Percentiles rank a stretch among this genome's conserved stretches.
These are phyloP conservation scores for Ceratocystiopsis sp. DNA, from an alignment of 2,329 filamentous ascomycete species.

Conservation along the genomic window DNA sequence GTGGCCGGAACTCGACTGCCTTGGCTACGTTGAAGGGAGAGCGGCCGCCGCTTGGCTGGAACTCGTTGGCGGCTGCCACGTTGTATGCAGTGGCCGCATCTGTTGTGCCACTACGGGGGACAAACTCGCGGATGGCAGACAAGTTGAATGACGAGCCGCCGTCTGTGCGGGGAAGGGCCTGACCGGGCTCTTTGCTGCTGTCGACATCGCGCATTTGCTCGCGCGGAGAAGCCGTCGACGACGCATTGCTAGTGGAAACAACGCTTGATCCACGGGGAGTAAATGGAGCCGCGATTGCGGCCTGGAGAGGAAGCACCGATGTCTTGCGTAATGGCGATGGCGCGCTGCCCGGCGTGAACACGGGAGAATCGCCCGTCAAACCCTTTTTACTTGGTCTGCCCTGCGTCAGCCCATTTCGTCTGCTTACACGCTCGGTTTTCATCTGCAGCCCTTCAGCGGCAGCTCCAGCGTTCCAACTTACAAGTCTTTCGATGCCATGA, in stretches of 20 bases:
- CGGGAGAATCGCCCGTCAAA: constrained; percentile 89
- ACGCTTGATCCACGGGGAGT: constrained; percentile 46
- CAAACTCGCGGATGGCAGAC: constrained; percentile 29
- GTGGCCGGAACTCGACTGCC: constrained; percentile 9
- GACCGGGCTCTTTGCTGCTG: constrained; percentile 1
- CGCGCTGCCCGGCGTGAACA: constrained; percentile 60
- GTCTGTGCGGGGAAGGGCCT: constrained; percentile 4
- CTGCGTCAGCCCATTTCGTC: too few relatives aligned
- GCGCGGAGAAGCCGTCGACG: constrained; percentile 6
- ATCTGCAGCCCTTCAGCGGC: too few relatives aligned
- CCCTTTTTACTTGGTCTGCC: constrained; percentile 43
- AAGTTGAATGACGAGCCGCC: constrained; percentile 32
- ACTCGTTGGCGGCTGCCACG: constrained; percentile 5
- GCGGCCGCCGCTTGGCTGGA: constrained; percentile 7
- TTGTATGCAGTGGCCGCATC: constrained; percentile 6
- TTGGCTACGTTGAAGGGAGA: constrained; percentile 10
- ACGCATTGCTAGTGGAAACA: constrained; percentile 7
- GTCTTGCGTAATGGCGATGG: constrained; percentile 32
- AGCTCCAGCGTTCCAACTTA: neutral
- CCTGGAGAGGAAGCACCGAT: constrained; percentile 70
- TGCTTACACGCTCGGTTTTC: neutral
- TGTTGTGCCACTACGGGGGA: constrained; percentile 3
- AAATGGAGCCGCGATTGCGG: constrained; percentile 75
- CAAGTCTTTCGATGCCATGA: constrained; percentile 6
- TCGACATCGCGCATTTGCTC: constrained; percentile 2